Evolutionary conservation across 495 filamentous ascomycete genomes (phyloP), one percentile per base, ranked within the genome.

Genomic region (Mytilinidion resinicola): DNA sequence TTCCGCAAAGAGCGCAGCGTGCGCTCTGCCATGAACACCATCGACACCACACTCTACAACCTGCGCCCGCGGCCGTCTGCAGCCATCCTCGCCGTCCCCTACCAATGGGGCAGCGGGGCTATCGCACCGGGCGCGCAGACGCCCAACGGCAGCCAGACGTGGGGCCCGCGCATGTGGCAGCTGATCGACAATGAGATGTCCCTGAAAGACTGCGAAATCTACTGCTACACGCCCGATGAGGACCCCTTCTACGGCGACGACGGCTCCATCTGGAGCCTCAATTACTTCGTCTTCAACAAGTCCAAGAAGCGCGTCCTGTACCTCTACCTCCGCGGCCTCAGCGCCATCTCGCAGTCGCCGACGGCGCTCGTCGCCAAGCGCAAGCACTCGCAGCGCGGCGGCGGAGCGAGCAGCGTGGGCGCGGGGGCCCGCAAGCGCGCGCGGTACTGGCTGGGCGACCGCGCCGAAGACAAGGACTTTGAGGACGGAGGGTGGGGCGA

Each of bases 241-340:
- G 89, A 96, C 57, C 88, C 89, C 39, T 83, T 85, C 11, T 91
- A 91, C 56, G 89, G 90, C 56, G 90, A 89, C 21, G 93, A 96
- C 58, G 89, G 95, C 65, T 86, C 91, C 4, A 89, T 97, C 41
- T 98, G 95, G 95, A 91, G 88, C 60, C 76, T 90, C 56, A 89
- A 96, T 70, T 96, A 95, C 71, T 95, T 98, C 77, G 95, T 97
- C 73, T 97, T 96, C 80, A 96, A 93, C 77, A 95, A 91, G 62
- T 75, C 82, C 19, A 80, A 82, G 65, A 98, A 97, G 76, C 82
- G 93, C n/a, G 91, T 98, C 19, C 92, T 89, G 65, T 97, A 97
- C 70, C 73, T 98, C 35, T 93, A 96, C 67, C 77, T 96, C 35
- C 83, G 90, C 51, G 91, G 89, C 9, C 78, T 96, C 37, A 90